Base-by-base conservation (phyloP, 192 early-diverging fungal species). In the Backusella liffmaniae region DNA sequence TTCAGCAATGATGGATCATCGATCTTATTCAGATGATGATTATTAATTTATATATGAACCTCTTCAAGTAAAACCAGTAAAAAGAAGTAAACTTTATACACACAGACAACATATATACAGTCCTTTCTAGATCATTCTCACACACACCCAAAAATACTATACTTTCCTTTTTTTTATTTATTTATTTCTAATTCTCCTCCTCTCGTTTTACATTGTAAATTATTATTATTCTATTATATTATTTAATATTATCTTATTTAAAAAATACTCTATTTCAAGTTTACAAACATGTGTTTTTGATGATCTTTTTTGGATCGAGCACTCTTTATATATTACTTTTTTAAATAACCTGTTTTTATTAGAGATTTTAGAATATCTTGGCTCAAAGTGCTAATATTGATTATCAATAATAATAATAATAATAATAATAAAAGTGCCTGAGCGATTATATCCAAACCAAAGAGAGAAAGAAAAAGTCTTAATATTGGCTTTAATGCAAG, bases 211-310 rank as follows among this genome's bases (percentile, higher is more conserved):
- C 26, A 62, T 62, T 62, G 56, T 62, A 62, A 62, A 62, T 62
- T 62, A 62, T 62, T 62, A 62, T 62, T 62, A 62, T 62, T 29
- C 21, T 62, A 62, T 62, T 62, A 29, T 62, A 62, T 62, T 49
- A 49, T 49, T 49, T 49, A 49, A 49, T 49, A 49, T 49, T 49
- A 49, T 49, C 46, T n/a, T 49, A n/a, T 6, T 49, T n/a, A 49
- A 49, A 49, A 49, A 49, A 62, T 62, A 62, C 15, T 62, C 56
- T 62, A 29, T 62, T 62, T 62, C 26, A 26, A 62, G 56, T 12
- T 62, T 29, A 62, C 3, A 26, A 62, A 23, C 56, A 62, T 62
- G 56, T 62, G 56, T 29, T 62, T 62, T 62, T 62, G 46, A 49
- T 49, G 18, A 49, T 49, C 5, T 18, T n/a, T 49, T 49, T 49